Evolutionary conservation across 169 alveolate genomes (phyloP).

Genomic region (Blepharisma undulans): DNA sequence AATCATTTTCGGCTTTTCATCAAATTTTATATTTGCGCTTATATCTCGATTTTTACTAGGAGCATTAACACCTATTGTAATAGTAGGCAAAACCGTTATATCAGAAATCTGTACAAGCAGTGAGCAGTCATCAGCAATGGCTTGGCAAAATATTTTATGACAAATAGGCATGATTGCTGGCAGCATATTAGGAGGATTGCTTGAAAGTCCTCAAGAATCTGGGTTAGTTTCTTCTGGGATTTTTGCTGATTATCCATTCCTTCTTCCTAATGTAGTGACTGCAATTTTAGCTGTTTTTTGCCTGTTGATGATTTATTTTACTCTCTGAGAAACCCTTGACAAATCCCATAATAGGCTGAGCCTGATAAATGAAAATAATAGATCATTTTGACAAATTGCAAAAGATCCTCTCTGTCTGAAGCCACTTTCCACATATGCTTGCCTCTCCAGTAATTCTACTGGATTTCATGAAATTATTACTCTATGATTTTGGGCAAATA

Average conservation of each 20-base stretch:
- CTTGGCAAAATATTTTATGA: not conserved
- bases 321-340: not conserved
- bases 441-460: not conserved
- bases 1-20: not conserved
- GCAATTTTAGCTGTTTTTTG: not conserved
- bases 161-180: not conserved
- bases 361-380: not conserved
- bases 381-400: not conserved
- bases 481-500: slow-evolving; percentile 31
- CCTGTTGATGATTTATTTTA: not conserved
- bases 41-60: slow-evolving; percentile 26
- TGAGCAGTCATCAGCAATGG: slow-evolving; percentile 19
- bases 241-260: not conserved
- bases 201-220: not conserved
- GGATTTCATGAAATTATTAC: not conserved
- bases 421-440: not conserved
- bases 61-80: not conserved
- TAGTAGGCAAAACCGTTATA: not conserved
- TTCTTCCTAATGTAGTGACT: not conserved
- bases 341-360: not conserved
- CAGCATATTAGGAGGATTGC: slow-evolving; percentile 1
- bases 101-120: not conserved
- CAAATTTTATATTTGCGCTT: not conserved
- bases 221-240: not conserved
- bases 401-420: not conserved